phyloP scores from a whole-genome alignment of 352 stramenopile genomes.

The Globisporangium cylindrosporum region DNA sequence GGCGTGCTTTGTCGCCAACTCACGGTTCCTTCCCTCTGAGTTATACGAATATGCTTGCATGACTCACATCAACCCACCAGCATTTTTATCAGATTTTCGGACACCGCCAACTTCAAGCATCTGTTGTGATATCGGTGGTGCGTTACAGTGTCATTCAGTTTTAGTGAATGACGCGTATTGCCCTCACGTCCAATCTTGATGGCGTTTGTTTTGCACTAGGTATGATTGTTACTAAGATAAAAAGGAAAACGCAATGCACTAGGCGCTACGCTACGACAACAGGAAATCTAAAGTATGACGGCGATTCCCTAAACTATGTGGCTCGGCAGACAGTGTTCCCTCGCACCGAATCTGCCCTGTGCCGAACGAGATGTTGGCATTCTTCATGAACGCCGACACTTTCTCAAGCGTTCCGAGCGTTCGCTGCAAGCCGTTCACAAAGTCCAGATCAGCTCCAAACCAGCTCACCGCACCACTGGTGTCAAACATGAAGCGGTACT shows the following conservation, averaged over 20 bases:
- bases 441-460: constrained; percentile 61
- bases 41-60: neutral
- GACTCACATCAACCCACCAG: neutral
- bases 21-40: neutral
- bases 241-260: neutral
- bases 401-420: constrained; percentile 43
- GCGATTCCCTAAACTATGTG: constrained; percentile 8
- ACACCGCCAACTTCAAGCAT: neutral
- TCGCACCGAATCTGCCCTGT: constrained; percentile 47
- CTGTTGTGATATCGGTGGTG: neutral
- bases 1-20: neutral
- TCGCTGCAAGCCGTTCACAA: constrained; percentile 42
- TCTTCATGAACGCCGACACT: constrained; percentile 37
- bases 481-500: constrained; percentile 60
- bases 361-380: constrained; percentile 45
- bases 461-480: constrained; percentile 35
- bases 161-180: neutral
- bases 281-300: constrained; percentile 41
- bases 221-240: neutral
- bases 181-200: neutral
- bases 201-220: neutral
- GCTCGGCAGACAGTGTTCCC: neutral
- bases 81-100: neutral
- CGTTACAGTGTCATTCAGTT: neutral
- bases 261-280: constrained; percentile 28